These are phyloP conservation scores for Passalora sequoiae DNA, from an alignment of 2,329 filamentous ascomycete genomes.

Conservation along the genomic window DNA sequence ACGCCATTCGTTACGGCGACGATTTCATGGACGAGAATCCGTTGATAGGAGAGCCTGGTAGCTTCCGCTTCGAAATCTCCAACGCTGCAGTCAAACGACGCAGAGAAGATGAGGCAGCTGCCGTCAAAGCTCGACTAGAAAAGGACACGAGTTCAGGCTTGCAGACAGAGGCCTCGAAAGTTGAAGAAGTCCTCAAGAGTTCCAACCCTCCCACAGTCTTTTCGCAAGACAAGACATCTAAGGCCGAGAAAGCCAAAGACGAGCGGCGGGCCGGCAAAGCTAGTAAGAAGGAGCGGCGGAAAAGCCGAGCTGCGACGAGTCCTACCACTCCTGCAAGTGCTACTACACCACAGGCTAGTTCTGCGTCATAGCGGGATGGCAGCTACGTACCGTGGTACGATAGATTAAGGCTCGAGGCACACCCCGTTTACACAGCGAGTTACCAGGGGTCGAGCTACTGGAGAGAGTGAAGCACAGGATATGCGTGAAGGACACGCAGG, in stretches of 20 bases:
- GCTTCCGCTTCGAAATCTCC: constrained; percentile 52
- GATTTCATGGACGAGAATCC: constrained; percentile 63
- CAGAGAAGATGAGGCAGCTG: constrained; percentile 34
- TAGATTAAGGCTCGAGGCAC: too few species aligned
- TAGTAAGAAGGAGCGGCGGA: constrained; percentile 19
- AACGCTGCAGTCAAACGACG: constrained; percentile 40
- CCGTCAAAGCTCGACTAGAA: constrained; percentile 21
- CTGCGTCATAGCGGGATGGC: background rate
- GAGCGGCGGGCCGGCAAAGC: constrained; percentile 15
- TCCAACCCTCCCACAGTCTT: constrained; percentile 16
- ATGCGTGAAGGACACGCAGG: too few species aligned
- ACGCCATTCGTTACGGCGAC: constrained; percentile 47
- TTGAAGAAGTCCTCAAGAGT: constrained; percentile 7
- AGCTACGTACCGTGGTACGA: too few species aligned
- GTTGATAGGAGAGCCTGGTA: constrained; percentile 57
- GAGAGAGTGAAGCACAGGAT: too few species aligned
- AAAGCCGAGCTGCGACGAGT: constrained; percentile 18
- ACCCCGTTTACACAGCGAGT: too few species aligned
- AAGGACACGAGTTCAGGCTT: constrained; percentile 15
- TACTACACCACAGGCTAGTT: constrained; percentile 7
- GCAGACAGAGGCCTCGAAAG: constrained; percentile 10
- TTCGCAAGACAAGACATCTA: constrained; percentile 16
- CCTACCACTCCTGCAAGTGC: constrained; percentile 20
- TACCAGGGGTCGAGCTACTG: too few species aligned
- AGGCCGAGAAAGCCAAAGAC: constrained; percentile 12